Conservation (phyloP, 345 rosid genomes). For the Sonneratia alba region DNA sequence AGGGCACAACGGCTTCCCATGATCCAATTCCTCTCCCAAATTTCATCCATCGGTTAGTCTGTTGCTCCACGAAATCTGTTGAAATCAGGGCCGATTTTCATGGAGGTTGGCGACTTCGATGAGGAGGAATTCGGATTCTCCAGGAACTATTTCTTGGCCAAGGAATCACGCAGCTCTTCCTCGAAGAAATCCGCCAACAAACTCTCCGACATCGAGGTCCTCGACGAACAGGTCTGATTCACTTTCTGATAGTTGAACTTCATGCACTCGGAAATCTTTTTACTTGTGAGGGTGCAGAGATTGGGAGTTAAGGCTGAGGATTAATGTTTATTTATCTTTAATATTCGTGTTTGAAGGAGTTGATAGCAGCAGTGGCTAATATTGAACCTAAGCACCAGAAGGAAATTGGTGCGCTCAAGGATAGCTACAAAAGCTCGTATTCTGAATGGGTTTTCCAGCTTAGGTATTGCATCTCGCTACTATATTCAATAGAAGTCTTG, state of each 20-base stretch:
- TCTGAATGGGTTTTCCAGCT: constrained; percentile 67
- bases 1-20: background rate
- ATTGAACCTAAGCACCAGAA: constrained; percentile 56
- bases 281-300: background rate
- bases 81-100: constrained; percentile 1
- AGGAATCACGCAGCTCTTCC: constrained; percentile 46
- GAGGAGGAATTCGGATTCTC: constrained; percentile 82
- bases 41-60: background rate
- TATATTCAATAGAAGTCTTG: background rate
- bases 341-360: constrained; percentile 37
- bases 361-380: constrained; percentile 43
- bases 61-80: background rate
- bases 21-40: background rate
- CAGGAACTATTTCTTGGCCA: constrained; percentile 82
- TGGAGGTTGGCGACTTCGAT: constrained; percentile 28
- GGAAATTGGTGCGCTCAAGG: constrained; percentile 40
- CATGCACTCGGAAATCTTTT: background rate
- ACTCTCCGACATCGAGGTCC: constrained; percentile 58
- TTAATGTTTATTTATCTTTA: background rate
- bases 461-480: constrained; percentile 25
- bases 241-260: background rate
- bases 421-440: constrained; percentile 54
- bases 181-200: constrained; percentile 53
- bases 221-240: constrained; percentile 64
- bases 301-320: background rate